A percentile compares a stretch with the other conserved stretches of the same genome.
phyloP scores from a whole-genome alignment of 371 early-diverging fungal genomes.

The Rhizopus arrhizus region DNA sequence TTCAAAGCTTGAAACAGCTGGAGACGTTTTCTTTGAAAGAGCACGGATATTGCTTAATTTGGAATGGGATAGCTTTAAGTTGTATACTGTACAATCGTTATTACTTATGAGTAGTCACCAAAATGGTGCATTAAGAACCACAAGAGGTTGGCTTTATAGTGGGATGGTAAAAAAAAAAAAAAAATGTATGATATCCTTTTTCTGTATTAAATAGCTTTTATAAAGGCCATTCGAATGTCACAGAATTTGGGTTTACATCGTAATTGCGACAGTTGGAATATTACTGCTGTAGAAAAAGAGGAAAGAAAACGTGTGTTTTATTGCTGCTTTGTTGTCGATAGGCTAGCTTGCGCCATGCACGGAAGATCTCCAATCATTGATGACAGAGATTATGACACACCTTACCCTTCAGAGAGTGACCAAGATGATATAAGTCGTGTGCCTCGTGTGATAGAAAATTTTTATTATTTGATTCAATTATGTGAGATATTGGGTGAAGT shows the following conservation, averaged over 20 bases:
- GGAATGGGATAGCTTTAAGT: slow-evolving; percentile 47
- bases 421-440: slow-evolving; percentile 32
- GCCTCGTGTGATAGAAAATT: slow-evolving; percentile 46
- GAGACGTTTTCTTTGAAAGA: slow-evolving; percentile 51
- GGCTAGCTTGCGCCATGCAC: slow-evolving; percentile 55
- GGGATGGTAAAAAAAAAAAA: slow-evolving; percentile 41
- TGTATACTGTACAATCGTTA: slow-evolving; percentile 46
- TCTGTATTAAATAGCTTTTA: not conserved
- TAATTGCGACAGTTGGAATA: slow-evolving; percentile 56
- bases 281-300: slow-evolving; percentile 54
- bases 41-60: slow-evolving; percentile 44
- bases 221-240: slow-evolving; percentile 62
- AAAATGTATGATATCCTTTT: not conserved
- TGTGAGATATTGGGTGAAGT: slow-evolving; percentile 49
- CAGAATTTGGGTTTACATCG: slow-evolving; percentile 64
- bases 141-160: slow-evolving; percentile 53
- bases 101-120: slow-evolving; percentile 52
- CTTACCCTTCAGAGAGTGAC: slow-evolving; percentile 46
- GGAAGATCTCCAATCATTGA: slow-evolving; percentile 54
- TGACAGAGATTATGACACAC: slow-evolving; percentile 53
- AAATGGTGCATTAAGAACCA: slow-evolving; percentile 47
- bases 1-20: slow-evolving; percentile 45
- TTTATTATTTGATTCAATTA: slow-evolving; percentile 43
- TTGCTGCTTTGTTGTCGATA: slow-evolving; percentile 65
- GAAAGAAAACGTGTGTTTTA: slow-evolving; percentile 63